phyloP scores from a whole-genome alignment of 805 yeast species.

The Metschnikowia koreensis region DNA sequence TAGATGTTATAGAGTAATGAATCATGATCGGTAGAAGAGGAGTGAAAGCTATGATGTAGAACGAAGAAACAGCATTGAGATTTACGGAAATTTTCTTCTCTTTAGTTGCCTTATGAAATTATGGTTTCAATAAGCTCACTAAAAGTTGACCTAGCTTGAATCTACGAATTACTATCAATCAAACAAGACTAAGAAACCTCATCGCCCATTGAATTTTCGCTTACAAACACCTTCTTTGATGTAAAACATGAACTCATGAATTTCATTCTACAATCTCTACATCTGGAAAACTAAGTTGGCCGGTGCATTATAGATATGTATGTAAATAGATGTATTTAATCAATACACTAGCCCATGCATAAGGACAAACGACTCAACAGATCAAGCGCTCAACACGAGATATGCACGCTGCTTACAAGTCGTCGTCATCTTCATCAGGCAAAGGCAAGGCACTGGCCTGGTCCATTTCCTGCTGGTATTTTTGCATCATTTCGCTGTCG shows the following conservation, averaged over 20 bases:
- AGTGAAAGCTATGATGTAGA: too few species aligned
- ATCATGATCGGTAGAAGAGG: neutral
- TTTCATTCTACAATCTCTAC: too few species aligned
- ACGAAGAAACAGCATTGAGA: too few species aligned
- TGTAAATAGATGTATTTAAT: neutral
- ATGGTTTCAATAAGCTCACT: too few species aligned
- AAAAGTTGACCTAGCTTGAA: too few species aligned
- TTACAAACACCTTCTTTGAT: too few species aligned
- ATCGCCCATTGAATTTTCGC: too few species aligned
- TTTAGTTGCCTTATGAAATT: too few species aligned
- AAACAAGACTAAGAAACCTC: too few species aligned
- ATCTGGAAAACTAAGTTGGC: neutral
- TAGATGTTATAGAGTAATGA: neutral
- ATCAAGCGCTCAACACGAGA: neutral
- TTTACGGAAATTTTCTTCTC: too few species aligned
- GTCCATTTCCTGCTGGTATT: slow-evolving; percentile 99
- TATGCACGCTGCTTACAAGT: slow-evolving; percentile 57
- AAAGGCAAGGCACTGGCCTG: slow-evolving; percentile 99
- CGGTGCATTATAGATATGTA: slow-evolving; percentile 5
- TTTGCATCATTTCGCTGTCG: slow-evolving; percentile 93
- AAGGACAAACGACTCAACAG: neutral
- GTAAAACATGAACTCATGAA: too few species aligned
- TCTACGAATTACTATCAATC: too few species aligned
- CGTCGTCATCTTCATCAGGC: slow-evolving; percentile 99
- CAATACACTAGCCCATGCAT: slow-evolving; percentile 8